Base-by-base conservation (phyloP, 768 basidiomycete genomes). In the Suillus clintonianus region DNA sequence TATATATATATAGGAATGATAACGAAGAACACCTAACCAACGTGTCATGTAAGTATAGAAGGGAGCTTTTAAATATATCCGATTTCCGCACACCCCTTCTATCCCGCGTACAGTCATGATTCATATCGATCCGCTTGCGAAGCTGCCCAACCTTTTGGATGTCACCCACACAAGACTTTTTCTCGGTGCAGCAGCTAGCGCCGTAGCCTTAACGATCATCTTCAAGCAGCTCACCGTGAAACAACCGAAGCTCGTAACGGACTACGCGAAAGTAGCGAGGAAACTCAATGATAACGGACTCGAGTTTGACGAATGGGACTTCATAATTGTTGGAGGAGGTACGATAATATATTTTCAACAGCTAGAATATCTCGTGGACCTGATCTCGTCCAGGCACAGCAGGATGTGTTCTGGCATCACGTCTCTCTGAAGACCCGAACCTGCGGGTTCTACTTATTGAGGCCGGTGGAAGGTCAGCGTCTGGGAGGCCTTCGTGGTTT, bases 241-340 rank as follows among this genome's bases (percentile, higher is more conserved):
- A 48, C 32, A 50, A 41, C 22, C 43, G 5, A 65, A 58, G 41
- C 56, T 66, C 37, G 58, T 68, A 15, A 66, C 55, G 11, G 48
- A 68, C 45, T 67, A 64, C n/a, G 9, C 65, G 10, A 56, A 62
- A 41, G 61, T 66, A 7, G 67, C 67, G 13, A 63, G 59, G 14
- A 54, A 45, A 22, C 34, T 64, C 5, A 59, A 62, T 14, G 13
- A 48, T 2, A 30, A 56, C 7, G 57, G 32, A 2, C 53, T 24
- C 9, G 59, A 62, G 14, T 64, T 65, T 41, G 69, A 76, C 13
- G 77, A 81, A 58, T 84, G 78, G 63, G 84, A 87, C 69, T 76
- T 85, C 57, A 76, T 87, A 55, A 75, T 87, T 62, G 77, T 85
- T 50, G 86, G 86, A 4, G 86, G 86, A 78, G 86, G 86, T 83